Conservation (phyloP, 2,329 filamentous ascomycete genomes). For the Juglanconis sp. region DNA sequence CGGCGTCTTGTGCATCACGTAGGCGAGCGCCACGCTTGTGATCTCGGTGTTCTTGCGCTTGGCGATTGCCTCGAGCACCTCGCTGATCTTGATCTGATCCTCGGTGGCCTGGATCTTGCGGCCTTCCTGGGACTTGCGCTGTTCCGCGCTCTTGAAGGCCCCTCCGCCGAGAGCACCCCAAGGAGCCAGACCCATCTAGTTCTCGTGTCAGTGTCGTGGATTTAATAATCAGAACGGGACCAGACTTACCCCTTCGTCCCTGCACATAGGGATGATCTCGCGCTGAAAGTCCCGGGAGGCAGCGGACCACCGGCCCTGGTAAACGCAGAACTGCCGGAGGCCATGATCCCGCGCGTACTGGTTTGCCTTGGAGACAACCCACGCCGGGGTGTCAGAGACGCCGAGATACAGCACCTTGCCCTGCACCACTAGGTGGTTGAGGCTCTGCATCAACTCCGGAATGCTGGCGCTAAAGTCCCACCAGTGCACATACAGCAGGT, state of each 20-base stretch:
- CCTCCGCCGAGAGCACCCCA: conserved; percentile 49
- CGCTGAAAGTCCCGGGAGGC: conserved; percentile 50
- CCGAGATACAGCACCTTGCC: conserved; percentile 42
- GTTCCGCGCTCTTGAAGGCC: conserved; percentile 31
- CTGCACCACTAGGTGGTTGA: conserved; percentile 38
- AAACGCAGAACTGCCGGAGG: conserved; percentile 35
- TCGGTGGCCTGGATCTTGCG: conserved; percentile 41
- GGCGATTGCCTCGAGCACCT: conserved; percentile 48
- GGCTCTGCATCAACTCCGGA: conserved; percentile 39
- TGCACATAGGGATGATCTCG: conserved; percentile 64
- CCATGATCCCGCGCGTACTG: conserved; percentile 33
- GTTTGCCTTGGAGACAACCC: conserved; percentile 38
- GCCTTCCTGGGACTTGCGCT: conserved; percentile 31
- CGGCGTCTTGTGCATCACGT: conserved; percentile 68
- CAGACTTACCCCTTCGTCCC: conserved; percentile 44
- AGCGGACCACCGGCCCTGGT: conserved; percentile 39
- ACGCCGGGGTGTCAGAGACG: conserved; percentile 37
- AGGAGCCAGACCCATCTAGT: conserved; percentile 45
- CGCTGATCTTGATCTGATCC: conserved; percentile 49
- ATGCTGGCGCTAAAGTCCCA: conserved; percentile 42
- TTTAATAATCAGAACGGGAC: background rate
- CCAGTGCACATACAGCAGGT: conserved; percentile 43
- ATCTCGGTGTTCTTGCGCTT: conserved; percentile 38
- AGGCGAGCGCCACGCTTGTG: conserved; percentile 62
- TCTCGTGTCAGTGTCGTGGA: background rate